Conservation (phyloP, 495 filamentous ascomycete genomes). For the Diplogelasinospora grovesii region DNA sequence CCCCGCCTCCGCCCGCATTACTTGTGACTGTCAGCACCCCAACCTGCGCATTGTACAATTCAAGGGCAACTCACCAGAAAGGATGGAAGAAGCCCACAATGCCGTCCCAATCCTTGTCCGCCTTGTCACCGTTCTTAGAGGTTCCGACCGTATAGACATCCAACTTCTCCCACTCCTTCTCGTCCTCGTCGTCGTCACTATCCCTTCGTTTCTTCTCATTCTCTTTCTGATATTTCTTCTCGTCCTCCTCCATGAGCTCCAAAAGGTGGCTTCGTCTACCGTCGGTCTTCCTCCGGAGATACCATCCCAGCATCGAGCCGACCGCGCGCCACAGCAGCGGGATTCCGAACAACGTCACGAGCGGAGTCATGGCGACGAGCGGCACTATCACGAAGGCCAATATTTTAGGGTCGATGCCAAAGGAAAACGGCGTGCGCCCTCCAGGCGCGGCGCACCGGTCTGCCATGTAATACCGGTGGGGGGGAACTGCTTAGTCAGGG, state of each 20-base stretch:
- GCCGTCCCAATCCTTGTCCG: slow-evolving; percentile 63
- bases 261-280: slow-evolving; percentile 56
- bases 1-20: slow-evolving; percentile 93
- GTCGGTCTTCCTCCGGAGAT: slow-evolving; percentile 58
- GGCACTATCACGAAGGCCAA: slow-evolving; percentile 17
- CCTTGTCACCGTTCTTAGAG: slow-evolving; percentile 47
- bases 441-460: slow-evolving; percentile 6
- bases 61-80: slow-evolving; percentile 66
- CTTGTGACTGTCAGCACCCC: slow-evolving; percentile 33
- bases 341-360: slow-evolving; percentile 25
- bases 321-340: slow-evolving; percentile 31
- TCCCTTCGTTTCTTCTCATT: slow-evolving; percentile 8
- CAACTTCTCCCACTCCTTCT: slow-evolving; percentile 73
- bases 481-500: too few relatives aligned
- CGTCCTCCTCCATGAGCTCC: slow-evolving; percentile 52
- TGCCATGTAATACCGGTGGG: too few relatives aligned
- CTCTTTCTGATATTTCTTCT: slow-evolving; percentile 44
- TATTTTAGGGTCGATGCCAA: slow-evolving; percentile 13
- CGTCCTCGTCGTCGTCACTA: slow-evolving; percentile 51
- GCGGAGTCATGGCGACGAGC: slow-evolving; percentile 15
- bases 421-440: slow-evolving; percentile 8
- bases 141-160: slow-evolving; percentile 48
- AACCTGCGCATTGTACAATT: slow-evolving; percentile 10
- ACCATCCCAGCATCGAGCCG: slow-evolving; percentile 52
- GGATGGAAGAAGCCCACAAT: slow-evolving; percentile 96